phyloP scores from a whole-genome alignment of 768 basidiomycete genomes.

The Phylloporus arenicola region DNA sequence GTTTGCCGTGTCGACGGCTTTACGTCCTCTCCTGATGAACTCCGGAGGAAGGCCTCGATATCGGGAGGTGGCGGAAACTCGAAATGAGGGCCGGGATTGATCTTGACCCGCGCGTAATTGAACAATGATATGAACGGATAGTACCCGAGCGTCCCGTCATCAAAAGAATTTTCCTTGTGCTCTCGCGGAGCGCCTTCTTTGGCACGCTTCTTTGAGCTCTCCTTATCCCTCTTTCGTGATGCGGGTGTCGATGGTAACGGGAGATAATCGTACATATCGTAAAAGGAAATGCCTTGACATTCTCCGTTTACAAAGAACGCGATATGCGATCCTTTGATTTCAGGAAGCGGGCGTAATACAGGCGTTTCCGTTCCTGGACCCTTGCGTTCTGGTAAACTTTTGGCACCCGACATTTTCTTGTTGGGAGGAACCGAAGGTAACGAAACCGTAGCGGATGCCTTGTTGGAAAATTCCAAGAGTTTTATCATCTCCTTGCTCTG shows the following conservation, averaged over 20 bases:
- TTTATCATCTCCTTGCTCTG: conserved; percentile 88
- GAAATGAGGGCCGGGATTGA: conserved; percentile 90
- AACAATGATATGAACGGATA: conserved; percentile 93
- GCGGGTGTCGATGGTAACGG: conserved; percentile 65
- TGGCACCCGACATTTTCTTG: conserved; percentile 66
- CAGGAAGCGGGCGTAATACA: conserved; percentile 61
- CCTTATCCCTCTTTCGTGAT: conserved; percentile 55
- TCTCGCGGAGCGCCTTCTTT: conserved; percentile 62
- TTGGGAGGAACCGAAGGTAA: conserved; percentile 47
- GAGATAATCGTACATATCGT: conserved; percentile 84
- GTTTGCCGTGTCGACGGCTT: conserved; percentile 33
- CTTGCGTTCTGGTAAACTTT: conserved; percentile 59
- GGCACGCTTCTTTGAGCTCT: conserved; percentile 47
- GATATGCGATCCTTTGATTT: conserved; percentile 64
- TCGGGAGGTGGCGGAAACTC: conserved; percentile 74
- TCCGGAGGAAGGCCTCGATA: conserved; percentile 57
- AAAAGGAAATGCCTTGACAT: conserved; percentile 77
- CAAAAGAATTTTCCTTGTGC: conserved; percentile 78
- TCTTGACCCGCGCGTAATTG: conserved; percentile 75
- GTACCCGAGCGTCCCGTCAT: conserved; percentile 94
- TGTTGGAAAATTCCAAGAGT: conserved; percentile 73
- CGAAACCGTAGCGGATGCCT: conserved; percentile 49
- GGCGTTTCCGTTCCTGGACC: conserved; percentile 29
- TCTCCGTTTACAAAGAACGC: conserved; percentile 92
- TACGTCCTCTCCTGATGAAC: conserved; percentile 29